Evolutionary conservation across 345 rosid genomes (phyloP).

Genomic region (Moricandia arvensis): DNA sequence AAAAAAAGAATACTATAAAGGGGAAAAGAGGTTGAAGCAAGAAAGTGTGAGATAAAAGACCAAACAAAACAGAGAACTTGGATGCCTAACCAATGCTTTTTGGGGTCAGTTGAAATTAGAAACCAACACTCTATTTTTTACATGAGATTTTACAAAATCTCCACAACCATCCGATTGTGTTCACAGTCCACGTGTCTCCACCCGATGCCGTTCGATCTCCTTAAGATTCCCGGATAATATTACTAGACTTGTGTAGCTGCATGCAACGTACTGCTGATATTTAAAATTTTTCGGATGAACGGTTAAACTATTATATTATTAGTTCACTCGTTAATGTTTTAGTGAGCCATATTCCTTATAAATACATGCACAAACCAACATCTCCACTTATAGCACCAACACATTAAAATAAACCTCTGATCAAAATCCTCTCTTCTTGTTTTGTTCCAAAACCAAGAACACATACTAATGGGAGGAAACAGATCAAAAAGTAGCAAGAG

Average conservation of each 20-base stretch:
- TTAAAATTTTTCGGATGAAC: background rate
- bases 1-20: slow-evolving; percentile 20
- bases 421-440: slow-evolving; percentile 11
- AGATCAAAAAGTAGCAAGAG: slow-evolving; percentile 33
- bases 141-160: slow-evolving; percentile 17
- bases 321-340: background rate
- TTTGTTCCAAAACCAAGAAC: background rate
- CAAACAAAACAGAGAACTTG: slow-evolving; percentile 37
- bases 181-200: slow-evolving; percentile 5
- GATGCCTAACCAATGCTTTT: slow-evolving; percentile 43
- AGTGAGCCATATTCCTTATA: slow-evolving; percentile 28
- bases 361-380: slow-evolving; percentile 24
- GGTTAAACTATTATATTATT: slow-evolving; percentile 1
- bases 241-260: background rate
- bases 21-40: slow-evolving; percentile 19
- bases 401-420: slow-evolving; percentile 24
- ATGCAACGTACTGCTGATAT: background rate
- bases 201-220: slow-evolving; percentile 12
- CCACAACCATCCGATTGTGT: slow-evolving; percentile 14
- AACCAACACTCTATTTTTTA: slow-evolving; percentile 1
- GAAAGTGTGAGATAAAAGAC: slow-evolving; percentile 18
- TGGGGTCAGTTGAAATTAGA: slow-evolving; percentile 2
- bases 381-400: slow-evolving; percentile 24
- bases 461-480: slow-evolving; percentile 39
- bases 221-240: background rate